Evolutionary conservation across 257 asterid genomes (phyloP).

Genomic region (Nicotiana noctiflora): DNA sequence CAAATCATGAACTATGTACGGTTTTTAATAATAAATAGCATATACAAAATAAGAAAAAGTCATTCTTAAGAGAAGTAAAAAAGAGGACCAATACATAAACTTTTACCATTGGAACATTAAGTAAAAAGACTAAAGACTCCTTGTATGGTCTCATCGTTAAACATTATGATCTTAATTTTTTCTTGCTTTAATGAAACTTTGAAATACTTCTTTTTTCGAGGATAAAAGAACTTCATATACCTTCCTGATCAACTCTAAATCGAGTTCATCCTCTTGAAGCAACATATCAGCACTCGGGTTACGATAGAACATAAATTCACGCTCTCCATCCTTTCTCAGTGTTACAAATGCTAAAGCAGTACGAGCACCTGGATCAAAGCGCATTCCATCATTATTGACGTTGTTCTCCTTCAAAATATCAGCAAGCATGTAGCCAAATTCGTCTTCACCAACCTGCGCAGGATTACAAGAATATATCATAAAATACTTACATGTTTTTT

Average conservation of each 20-base stretch:
- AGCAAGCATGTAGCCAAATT: slow-evolving; percentile 95
- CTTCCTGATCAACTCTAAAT: slow-evolving; percentile 73
- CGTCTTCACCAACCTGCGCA: slow-evolving; percentile 94
- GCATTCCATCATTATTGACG: slow-evolving; percentile 82
- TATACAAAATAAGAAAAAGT: neutral
- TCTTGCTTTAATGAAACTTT: neutral
- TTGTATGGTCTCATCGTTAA: neutral
- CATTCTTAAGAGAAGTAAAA: neutral
- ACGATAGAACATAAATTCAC: slow-evolving; percentile 97
- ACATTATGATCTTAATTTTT: neutral
- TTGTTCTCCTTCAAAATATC: slow-evolving; percentile 84
- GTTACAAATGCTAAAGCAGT: slow-evolving; percentile 97
- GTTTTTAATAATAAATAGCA: neutral
- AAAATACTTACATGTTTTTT: neutral
- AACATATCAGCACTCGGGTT: slow-evolving; percentile 99
- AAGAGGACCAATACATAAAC: neutral
- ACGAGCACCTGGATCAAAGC: slow-evolving; percentile 96
- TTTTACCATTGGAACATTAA: neutral
- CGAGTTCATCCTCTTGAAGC: slow-evolving; percentile 71
- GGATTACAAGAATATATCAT: slow-evolving; percentile 4
- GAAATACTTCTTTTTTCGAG: neutral
- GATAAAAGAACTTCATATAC: slow-evolving; percentile 29
- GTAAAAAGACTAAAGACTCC: neutral
- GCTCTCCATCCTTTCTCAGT: slow-evolving; percentile 88
- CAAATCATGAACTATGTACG: neutral